phyloP scores from a whole-genome alignment of 139 green algal genomes.

The Volvox africanus region DNA sequence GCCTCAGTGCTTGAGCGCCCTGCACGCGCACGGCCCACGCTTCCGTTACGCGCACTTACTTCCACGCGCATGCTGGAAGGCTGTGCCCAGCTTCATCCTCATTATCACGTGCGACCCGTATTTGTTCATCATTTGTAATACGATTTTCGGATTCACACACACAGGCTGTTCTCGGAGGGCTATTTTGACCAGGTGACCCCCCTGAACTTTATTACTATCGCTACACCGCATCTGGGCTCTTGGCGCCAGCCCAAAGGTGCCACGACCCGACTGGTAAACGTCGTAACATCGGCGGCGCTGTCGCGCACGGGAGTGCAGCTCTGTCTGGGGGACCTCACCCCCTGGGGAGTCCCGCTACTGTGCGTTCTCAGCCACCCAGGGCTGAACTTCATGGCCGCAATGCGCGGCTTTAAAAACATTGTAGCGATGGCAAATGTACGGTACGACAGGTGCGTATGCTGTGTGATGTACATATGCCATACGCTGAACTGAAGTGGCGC shows the following conservation, averaged over 20 bases:
- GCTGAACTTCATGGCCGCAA: background rate
- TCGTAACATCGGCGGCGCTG: background rate
- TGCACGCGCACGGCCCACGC: no score
- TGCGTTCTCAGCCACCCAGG: background rate
- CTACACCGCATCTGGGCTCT: slow-evolving; percentile 49
- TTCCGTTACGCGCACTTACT: no score
- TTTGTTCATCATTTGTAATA: no score
- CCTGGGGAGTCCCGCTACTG: background rate
- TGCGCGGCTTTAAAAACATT: background rate
- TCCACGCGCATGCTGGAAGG: no score
- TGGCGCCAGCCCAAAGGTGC: slow-evolving; percentile 5
- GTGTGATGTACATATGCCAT: no score
- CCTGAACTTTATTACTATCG: slow-evolving; percentile 49
- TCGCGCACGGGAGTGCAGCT: background rate
- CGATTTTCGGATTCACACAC: background rate
- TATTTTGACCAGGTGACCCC: slow-evolving; percentile 8
- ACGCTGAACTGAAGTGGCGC: no score
- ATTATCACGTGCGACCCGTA: no score
- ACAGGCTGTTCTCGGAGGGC: slow-evolving; percentile 32
- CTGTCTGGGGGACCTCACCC: background rate
- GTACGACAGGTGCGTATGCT: background rate
- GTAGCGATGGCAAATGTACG: slow-evolving; percentile 6
- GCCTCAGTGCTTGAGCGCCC: no score
- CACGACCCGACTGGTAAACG: background rate
- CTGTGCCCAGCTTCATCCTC: no score